Evolutionary conservation across 495 filamentous ascomycete genomes (phyloP).

Genomic region (Xylaria cubensis): DNA sequence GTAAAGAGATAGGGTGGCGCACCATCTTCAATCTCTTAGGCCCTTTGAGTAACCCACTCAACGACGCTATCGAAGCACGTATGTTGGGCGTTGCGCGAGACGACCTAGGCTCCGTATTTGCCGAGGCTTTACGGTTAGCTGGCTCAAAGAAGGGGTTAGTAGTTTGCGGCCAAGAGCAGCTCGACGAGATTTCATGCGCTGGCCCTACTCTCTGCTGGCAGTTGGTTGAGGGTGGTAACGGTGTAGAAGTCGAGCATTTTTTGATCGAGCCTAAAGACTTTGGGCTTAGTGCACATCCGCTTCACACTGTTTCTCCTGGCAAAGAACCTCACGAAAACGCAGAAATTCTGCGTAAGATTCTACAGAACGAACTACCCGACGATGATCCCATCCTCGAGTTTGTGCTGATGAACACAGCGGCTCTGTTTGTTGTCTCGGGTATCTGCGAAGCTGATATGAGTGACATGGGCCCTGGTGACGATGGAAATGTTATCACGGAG

Average conservation of each 20-base stretch:
- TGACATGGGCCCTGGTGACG: constrained; percentile 67
- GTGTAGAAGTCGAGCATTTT: constrained; percentile 73
- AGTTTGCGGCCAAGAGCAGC: constrained; percentile 90
- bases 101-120: constrained; percentile 85
- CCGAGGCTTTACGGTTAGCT: constrained; percentile 77
- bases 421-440: constrained; percentile 80
- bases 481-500: constrained; percentile 78
- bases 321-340: constrained; percentile 89
- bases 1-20: constrained; percentile 82
- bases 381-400: constrained; percentile 91
- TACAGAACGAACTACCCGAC: constrained; percentile 71
- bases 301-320: constrained; percentile 79
- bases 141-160: constrained; percentile 85
- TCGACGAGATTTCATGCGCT: constrained; percentile 94
- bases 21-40: constrained; percentile 98
- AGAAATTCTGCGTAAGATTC: constrained; percentile 75
- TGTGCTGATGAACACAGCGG: constrained; percentile 91
- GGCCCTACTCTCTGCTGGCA: constrained; percentile 88
- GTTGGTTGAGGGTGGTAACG: constrained; percentile 60
- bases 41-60: constrained; percentile 86
- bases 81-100: constrained; percentile 89
- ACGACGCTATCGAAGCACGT: constrained; percentile 80
- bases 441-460: constrained; percentile 83
- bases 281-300: constrained; percentile 75
- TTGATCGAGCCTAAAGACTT: constrained; percentile 80